These are phyloP conservation scores for Leptomonas pyrrhocoris DNA, from an alignment of 208 protist species.

Conservation along the genomic window DNA sequence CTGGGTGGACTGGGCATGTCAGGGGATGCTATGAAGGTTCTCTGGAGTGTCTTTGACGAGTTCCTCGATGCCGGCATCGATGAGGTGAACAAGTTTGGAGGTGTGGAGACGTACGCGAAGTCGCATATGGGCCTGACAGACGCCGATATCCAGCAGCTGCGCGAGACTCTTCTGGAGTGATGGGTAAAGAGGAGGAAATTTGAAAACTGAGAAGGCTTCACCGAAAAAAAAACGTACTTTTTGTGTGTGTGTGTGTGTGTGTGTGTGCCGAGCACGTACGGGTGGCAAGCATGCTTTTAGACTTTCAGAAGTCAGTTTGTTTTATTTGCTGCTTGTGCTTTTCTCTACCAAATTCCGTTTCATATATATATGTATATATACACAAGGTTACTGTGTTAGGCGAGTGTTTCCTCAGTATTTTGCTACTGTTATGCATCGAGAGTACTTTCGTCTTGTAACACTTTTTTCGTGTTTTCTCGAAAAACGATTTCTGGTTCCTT, in stretches of 20 bases:
- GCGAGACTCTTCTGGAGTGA: slow-evolving; percentile 1
- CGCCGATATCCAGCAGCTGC: slow-evolving; percentile 13
- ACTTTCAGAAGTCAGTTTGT: no score
- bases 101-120: slow-evolving; percentile 14
- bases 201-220: not conserved
- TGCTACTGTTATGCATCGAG: no score
- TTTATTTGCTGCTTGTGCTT: no score
- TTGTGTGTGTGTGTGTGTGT: not conserved
- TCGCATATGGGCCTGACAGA: slow-evolving; percentile 18
- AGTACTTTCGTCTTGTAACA: no score
- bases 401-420: no score
- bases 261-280: no score
- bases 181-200: not conserved
- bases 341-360: no score
- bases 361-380: no score
- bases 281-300: no score
- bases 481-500: no score
- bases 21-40: slow-evolving; percentile 10
- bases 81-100: slow-evolving; percentile 13
- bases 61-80: slow-evolving; percentile 12
- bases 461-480: no score
- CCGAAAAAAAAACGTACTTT: not conserved
- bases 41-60: slow-evolving; percentile 13
- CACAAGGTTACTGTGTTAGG: no score
- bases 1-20: slow-evolving; percentile 7